phyloP scores from a whole-genome alignment of 1,284 basidiomycete species.

The Ceratobasidium sp. region DNA sequence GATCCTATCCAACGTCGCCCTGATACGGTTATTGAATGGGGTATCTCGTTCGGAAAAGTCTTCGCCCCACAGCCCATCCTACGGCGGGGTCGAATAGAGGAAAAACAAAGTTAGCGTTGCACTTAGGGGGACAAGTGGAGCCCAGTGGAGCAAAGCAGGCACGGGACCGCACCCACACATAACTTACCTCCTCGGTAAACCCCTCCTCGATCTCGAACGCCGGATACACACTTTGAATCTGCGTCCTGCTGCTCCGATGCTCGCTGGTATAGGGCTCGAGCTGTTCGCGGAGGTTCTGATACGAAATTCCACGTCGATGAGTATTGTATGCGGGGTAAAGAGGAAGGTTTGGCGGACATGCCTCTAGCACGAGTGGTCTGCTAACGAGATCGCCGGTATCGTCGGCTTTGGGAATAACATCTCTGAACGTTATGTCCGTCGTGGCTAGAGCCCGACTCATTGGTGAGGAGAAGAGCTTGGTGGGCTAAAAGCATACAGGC shows the following conservation, averaged over 20 bases:
- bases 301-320: constrained; percentile 1
- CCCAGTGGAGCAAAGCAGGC: not conserved
- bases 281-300: constrained; percentile 74
- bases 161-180: no score
- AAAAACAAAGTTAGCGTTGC: constrained; percentile 25
- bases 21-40: constrained; percentile 67
- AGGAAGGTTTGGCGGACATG: constrained; percentile 53
- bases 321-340: not conserved
- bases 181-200: constrained; percentile 73
- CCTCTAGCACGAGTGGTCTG: constrained; percentile 66
- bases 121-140: constrained; percentile 6
- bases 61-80: constrained; percentile 72
- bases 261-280: constrained; percentile 82
- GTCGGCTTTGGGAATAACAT: constrained; percentile 52
- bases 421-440: constrained; percentile 72
- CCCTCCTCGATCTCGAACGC: constrained; percentile 72
- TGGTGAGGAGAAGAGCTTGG: constrained; percentile 77
- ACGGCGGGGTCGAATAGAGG: not conserved
- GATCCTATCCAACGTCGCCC: constrained; percentile 70
- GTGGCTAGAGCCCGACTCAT: constrained; percentile 80
- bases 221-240: constrained; percentile 71
- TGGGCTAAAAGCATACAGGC: constrained; percentile 58
- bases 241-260: constrained; percentile 68
- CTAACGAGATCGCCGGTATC: constrained; percentile 50
- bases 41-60: constrained; percentile 73